Evolutionary conservation across 352 stramenopile species (phyloP), one percentile per base, ranked within the genome.

Genomic region (Globisporangium emineosum): DNA sequence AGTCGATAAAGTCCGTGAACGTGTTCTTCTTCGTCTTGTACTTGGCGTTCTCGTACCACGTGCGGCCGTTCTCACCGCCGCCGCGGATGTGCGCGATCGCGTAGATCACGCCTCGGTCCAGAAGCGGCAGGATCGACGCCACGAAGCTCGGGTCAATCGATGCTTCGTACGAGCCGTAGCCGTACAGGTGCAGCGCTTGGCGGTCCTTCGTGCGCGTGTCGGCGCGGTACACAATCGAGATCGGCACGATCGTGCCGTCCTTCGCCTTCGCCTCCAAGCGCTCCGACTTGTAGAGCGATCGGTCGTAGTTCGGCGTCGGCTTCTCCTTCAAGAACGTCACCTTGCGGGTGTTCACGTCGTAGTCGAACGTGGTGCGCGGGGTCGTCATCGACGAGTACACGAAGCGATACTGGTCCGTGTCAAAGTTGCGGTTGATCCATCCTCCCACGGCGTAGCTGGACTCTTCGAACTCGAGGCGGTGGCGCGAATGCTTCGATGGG

Each of bases 21-120:
- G 97, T 99, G 77, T 99, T 99, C 64, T 93, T 90, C 81, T 99
- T 99, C 54, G 85, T 92, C 59, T 98, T 86, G 76, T 98, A 99
- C 75, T 99, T 99, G 62, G 90, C 95, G 62, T 86, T 83, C 65
- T 98, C 85, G 68, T 99, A 99, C 97, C 97, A 99, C 32, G 88
- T 89, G 50, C 96, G 81, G n/a, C 97, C 97, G 82, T 98, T 98
- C 76, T 99, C 97, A 59, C 94, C 96, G 62, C 97, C 97, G 50
- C 97, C 97, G 60, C 97, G 84, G 65, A 99, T 96, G 81, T 99
- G 97, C 51, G 97, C 97, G 58, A 99, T 97, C 1, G 86, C 96
- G 72, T 98, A 99, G 45, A 99, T 89, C 30, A 99, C 88, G 51
- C 97, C 97, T 53, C 97, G 83, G 73, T 99, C 95, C 30, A 99